Evolutionary conservation across 129 eudicot species (phyloP), one percentile per base, ranked within the genome.

Genomic region (Lonicera japonica): DNA sequence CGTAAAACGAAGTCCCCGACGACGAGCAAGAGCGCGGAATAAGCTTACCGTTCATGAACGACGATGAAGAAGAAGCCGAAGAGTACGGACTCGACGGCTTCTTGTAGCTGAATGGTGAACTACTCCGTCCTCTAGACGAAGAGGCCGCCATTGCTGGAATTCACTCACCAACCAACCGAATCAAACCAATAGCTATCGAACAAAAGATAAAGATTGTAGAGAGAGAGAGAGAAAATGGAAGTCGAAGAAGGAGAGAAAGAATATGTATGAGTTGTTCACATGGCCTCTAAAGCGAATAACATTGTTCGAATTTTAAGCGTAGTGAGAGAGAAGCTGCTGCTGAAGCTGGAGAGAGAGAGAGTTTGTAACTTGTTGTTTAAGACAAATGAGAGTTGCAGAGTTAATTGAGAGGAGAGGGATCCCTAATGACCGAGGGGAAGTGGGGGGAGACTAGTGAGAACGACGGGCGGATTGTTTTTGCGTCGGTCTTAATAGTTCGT

Each of bases 71-170:
- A 39, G 98, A 80, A 0, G 96, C 75, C 0, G 98, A 84, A 0
- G 96, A 87, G 59, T 59, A 92, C 15, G 98, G 83, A 66, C 84
- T 92, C 21, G 96, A 71, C 2, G 90, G 79, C 61, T 79, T 86
- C 54, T 84, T 79, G 68, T 84, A 25, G 34, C 68, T 67, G 51
- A 84, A 92, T 40, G 95, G 90, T 50, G 98, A 85, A 51, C 80
- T 80, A 73, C 85, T 87, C 47, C 90, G 75, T 69, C 80, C 89
- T 68, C 90, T 65, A 10, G 94, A 83, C 53, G 96, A 81, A 17
- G 95, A 80, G 14, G 80, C 58, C 77, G 90, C 90, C 97, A 86
- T 83, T 80, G 76, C 79, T 56, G 6, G 50, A n/a, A 29, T 29
- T 45, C 15, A 45, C 50, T 2, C 50, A 15, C 50, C 50, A 45